Conservation (phyloP, 768 basidiomycete genomes). For the Mycena filopes region DNA sequence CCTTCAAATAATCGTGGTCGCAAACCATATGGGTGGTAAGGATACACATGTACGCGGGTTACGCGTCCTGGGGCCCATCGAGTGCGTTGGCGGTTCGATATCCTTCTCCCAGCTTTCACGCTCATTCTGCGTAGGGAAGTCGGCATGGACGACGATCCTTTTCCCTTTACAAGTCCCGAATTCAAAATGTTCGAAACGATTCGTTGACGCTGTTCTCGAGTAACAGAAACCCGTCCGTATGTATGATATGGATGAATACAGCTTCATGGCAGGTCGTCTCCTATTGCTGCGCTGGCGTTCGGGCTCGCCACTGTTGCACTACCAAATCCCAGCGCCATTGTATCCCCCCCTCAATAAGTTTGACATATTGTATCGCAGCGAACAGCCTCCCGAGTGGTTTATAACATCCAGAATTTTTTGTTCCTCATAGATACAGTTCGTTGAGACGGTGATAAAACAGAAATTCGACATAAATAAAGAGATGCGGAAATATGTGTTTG, state of each 20-base stretch:
- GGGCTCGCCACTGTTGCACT: too few species aligned
- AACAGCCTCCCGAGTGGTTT: too few species aligned
- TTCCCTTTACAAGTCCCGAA: constrained; percentile 69
- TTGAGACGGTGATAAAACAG: too few species aligned
- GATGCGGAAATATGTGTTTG: neutral
- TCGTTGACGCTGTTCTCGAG: constrained; percentile 53
- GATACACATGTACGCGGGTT: constrained; percentile 97
- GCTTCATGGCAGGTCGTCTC: neutral
- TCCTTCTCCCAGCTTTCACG: neutral
- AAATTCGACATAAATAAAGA: too few species aligned
- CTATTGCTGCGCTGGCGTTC: too few species aligned
- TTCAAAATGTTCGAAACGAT: constrained; percentile 87
- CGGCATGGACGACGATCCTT: constrained; percentile 73
- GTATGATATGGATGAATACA: neutral
- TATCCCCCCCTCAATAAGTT: too few species aligned
- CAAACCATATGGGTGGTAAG: constrained; percentile 98
- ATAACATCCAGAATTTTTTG: too few species aligned
- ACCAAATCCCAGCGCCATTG: too few species aligned
- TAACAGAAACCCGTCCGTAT: neutral
- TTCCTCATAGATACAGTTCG: too few species aligned
- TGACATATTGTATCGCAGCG: too few species aligned
- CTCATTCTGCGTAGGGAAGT: constrained; percentile 47
- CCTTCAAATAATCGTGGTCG: constrained; percentile 87
- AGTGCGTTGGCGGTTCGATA: constrained; percentile 56
- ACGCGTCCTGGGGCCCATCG: constrained; percentile 84